These are phyloP conservation scores for Penicillium riverlandense DNA, from an alignment of 495 filamentous ascomycete genomes.

Conservation along the genomic window DNA sequence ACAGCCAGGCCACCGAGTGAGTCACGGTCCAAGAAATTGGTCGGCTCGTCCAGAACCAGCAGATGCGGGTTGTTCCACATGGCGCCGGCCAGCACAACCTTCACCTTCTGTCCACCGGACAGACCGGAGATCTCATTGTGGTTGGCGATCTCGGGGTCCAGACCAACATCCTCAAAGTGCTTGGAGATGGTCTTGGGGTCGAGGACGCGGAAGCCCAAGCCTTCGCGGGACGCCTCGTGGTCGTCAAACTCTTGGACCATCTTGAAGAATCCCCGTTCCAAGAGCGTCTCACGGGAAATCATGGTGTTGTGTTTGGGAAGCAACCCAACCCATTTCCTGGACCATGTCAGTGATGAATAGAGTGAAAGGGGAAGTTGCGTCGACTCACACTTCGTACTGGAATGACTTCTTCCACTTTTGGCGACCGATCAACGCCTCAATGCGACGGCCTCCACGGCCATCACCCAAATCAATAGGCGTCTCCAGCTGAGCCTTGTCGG, in stretches of 20 bases:
- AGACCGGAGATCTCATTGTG: constrained; percentile 97
- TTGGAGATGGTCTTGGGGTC: constrained; percentile 90
- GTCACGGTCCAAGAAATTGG: constrained; percentile 98
- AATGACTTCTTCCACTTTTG: constrained; percentile 99
- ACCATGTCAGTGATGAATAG: constrained; percentile 10
- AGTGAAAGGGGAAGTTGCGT: neutral
- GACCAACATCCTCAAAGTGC: constrained; percentile 94
- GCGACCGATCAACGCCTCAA: constrained; percentile 88
- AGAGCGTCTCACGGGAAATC: constrained; percentile 87
- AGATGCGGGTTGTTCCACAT: constrained; percentile 99
- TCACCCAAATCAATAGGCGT: constrained; percentile 78
- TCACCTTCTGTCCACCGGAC: constrained; percentile 98
- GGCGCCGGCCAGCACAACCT: constrained; percentile 94
- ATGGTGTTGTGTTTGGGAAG: constrained; percentile 90
- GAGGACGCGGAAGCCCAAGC: constrained; percentile 88
- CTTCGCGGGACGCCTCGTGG: constrained; percentile 94
- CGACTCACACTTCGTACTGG: constrained; percentile 87
- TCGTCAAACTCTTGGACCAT: constrained; percentile 97
- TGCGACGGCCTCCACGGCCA: constrained; percentile 66
- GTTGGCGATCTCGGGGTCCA: constrained; percentile 96
- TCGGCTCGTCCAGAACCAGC: constrained; percentile 95
- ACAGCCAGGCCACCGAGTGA: constrained; percentile 91
- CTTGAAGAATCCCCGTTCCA: constrained; percentile 81
- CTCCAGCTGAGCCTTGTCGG: constrained; percentile 85
- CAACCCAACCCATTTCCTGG: constrained; percentile 75